Conservation (phyloP, 345 rosid genomes). For the Noccaea caerulescens region DNA sequence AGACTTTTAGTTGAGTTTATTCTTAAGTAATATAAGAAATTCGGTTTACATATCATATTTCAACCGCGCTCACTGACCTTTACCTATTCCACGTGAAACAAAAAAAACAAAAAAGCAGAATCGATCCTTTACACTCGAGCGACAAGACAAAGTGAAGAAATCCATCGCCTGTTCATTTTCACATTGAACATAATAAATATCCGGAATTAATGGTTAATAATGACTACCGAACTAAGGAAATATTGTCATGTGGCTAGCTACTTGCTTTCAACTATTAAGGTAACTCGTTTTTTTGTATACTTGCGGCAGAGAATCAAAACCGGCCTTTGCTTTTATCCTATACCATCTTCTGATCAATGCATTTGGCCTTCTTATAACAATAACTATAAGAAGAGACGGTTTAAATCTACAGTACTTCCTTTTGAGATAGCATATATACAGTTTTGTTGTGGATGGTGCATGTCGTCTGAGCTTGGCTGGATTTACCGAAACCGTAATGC, state of each 20-base stretch:
- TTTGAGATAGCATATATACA: background rate
- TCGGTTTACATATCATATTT: background rate
- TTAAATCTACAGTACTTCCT: background rate
- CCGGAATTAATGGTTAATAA: background rate
- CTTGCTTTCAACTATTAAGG: slow-evolving; percentile 18
- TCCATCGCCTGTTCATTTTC: background rate
- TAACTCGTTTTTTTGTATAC: slow-evolving; percentile 13
- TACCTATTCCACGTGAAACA: background rate
- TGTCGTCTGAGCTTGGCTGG: no score
- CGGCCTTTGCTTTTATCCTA: slow-evolving; percentile 28
- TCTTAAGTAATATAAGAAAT: background rate
- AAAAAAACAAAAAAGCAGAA: background rate
- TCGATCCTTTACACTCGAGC: background rate
- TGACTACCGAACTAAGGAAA: slow-evolving; percentile 15
- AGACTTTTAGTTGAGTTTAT: background rate
- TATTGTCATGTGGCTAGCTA: slow-evolving; percentile 25
- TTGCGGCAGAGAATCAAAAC: slow-evolving; percentile 40
- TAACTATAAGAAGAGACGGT: background rate
- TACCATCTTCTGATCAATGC: background rate
- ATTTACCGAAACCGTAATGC: no score
- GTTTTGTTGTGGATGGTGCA: no score
- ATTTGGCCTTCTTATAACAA: background rate
- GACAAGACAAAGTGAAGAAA: background rate
- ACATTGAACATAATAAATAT: slow-evolving; percentile 1
- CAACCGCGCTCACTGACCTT: background rate